Evolutionary conservation across 2,329 filamentous ascomycete genomes (phyloP).

Genomic region (Cytospora piceicola): DNA sequence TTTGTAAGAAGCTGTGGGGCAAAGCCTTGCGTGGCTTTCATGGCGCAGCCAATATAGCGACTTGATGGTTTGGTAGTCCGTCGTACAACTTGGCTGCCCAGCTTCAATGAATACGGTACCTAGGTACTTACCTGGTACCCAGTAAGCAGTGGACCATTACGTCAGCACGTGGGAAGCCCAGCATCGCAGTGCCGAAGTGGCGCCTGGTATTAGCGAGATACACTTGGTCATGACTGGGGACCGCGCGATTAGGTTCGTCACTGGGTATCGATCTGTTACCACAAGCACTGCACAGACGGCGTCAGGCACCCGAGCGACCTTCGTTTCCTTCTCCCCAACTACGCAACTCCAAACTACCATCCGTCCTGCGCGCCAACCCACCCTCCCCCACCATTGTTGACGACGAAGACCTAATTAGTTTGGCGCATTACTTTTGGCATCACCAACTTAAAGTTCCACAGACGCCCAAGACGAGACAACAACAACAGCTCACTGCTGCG

Average conservation of each 20-base stretch:
- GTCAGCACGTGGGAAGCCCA: conserved; percentile 1
- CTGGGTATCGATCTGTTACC: conserved; percentile 9
- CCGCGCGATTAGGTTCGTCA: conserved; percentile 24
- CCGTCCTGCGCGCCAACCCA: conserved; percentile 9
- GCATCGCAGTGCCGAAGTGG: conserved; percentile 15
- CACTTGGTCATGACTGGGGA: conserved; percentile 10
- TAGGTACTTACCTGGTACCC: too few species aligned
- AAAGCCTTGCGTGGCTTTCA: conserved; percentile 17
- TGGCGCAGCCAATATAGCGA: conserved; percentile 13
- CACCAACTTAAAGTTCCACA: conserved; percentile 14
- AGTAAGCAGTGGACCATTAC: background rate
- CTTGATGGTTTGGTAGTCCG: background rate
- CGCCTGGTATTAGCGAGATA: conserved; percentile 19
- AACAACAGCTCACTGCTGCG: conserved; percentile 14
- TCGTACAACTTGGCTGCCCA: too few species aligned
- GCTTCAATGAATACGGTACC: too few species aligned
- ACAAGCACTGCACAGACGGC: background rate
- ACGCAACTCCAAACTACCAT: conserved; percentile 23
- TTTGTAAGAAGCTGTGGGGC: conserved; percentile 11
- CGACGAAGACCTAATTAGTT: conserved; percentile 7
- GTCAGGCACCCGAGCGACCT: conserved; percentile 14
- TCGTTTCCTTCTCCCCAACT: conserved; percentile 22
- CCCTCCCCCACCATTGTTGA: conserved; percentile 15
- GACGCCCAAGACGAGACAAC: conserved; percentile 16
- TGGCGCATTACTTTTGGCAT: conserved; percentile 16